Evolutionary conservation across 2,329 filamentous ascomycete species (phyloP).

Genomic region (Aspergillus fumigatus): DNA sequence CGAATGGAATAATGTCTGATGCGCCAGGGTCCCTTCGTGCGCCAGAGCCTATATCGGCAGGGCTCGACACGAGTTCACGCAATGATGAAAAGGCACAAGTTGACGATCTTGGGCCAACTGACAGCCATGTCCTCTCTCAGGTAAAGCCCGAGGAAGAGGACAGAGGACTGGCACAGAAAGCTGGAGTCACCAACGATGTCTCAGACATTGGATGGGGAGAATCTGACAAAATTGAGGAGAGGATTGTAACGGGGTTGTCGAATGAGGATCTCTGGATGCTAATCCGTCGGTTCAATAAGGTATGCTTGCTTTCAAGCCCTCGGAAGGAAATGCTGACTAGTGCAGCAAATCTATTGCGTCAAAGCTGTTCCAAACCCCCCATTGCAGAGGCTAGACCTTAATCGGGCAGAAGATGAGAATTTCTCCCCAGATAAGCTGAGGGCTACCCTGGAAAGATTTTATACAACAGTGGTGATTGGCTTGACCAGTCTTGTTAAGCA

Average conservation of each 20-base stretch:
- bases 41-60: background rate
- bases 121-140: slow-evolving; percentile 15
- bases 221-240: slow-evolving; percentile 17
- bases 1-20: background rate
- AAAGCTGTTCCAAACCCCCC: slow-evolving; percentile 58
- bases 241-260: slow-evolving; percentile 61
- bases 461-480: slow-evolving; percentile 71
- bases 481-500: slow-evolving; percentile 66
- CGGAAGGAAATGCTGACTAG: slow-evolving; percentile 11
- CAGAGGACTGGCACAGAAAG: slow-evolving; percentile 13
- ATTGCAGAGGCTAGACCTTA: slow-evolving; percentile 69
- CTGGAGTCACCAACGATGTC: slow-evolving; percentile 8
- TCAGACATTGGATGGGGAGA: slow-evolving; percentile 13
- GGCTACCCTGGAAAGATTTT: slow-evolving; percentile 71
- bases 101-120: slow-evolving; percentile 9
- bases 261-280: slow-evolving; percentile 74
- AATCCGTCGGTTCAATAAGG: slow-evolving; percentile 70
- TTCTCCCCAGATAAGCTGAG: slow-evolving; percentile 81
- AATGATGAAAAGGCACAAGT: slow-evolving; percentile 49
- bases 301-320: slow-evolving; percentile 22
- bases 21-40: background rate
- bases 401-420: slow-evolving; percentile 74
- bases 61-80: slow-evolving; percentile 5
- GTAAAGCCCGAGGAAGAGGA: slow-evolving; percentile 10
- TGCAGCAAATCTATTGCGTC: slow-evolving; percentile 63